A percentile compares a stretch with the other conserved stretches of the same genome.
These are phyloP conservation scores for Tulasnella sp. DNA, from an alignment of 768 basidiomycete genomes.

Conservation along the genomic window DNA sequence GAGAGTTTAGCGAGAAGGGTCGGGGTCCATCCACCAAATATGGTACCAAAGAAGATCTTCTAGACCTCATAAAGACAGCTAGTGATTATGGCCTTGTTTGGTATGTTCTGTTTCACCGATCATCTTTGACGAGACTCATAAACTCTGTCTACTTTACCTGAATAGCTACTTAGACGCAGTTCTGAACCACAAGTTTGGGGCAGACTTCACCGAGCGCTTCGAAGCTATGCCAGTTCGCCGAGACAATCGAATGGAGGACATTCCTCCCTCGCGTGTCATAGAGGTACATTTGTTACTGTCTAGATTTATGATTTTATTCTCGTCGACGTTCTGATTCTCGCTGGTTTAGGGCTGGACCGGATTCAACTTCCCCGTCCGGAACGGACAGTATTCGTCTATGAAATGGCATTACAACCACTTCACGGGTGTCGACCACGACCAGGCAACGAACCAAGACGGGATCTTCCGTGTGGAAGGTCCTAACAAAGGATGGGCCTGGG, in stretches of 20 bases:
- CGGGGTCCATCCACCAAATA: constrained; percentile 25
- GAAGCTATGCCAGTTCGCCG: not conserved
- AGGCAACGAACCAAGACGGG: constrained; percentile 23
- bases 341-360: constrained; percentile 19
- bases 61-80: constrained; percentile 26
- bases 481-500: constrained; percentile 27
- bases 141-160: not conserved
- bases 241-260: not conserved
- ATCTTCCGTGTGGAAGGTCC: constrained; percentile 31
- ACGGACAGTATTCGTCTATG: constrained; percentile 21
- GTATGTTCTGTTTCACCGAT: constrained; percentile 17
- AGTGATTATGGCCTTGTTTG: constrained; percentile 27
- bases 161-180: constrained; percentile 24
- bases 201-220: constrained; percentile 29
- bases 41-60: constrained; percentile 31
- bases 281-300: not conserved
- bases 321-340: not conserved
- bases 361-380: constrained; percentile 30
- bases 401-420: constrained; percentile 24
- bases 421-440: constrained; percentile 28
- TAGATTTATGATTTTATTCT: not conserved
- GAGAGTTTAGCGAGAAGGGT: constrained; percentile 18
- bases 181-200: constrained; percentile 28
- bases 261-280: not conserved
- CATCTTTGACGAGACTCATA: not conserved